Evolutionary conservation across 345 rosid genomes (phyloP).

Genomic region (Jatropha curcas): DNA sequence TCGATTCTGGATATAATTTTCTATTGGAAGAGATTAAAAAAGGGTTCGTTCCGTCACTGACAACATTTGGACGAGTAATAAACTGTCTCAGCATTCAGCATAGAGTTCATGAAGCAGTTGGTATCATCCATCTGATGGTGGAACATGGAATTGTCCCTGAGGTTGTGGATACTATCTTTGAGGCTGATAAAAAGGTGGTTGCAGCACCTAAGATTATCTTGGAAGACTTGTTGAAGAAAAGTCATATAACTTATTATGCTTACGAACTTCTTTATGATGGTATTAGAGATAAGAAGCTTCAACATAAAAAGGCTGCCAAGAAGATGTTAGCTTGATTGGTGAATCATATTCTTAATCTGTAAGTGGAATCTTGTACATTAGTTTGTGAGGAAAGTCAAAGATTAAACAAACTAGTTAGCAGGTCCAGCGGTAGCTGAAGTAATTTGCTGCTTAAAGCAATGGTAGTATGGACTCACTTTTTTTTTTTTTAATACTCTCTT

Average conservation of each 20-base stretch:
- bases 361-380: not conserved
- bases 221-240: constrained; percentile 84
- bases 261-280: constrained; percentile 87
- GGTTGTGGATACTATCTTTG: constrained; percentile 67
- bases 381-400: not conserved
- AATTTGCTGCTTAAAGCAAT: not conserved
- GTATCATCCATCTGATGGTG: constrained; percentile 72
- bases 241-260: constrained; percentile 73
- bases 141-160: constrained; percentile 69
- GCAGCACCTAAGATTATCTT: constrained; percentile 91
- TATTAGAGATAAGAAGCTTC: constrained; percentile 68
- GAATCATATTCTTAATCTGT: constrained; percentile 8
- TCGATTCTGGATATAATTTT: constrained; percentile 53
- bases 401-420: not conserved
- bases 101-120: constrained; percentile 68
- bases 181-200: constrained; percentile 67
- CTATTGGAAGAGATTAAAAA: constrained; percentile 57
- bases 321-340: constrained; percentile 16
- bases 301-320: constrained; percentile 50
- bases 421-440: not conserved
- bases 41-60: constrained; percentile 67
- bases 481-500: not conserved
- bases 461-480: not conserved
- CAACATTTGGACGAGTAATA: constrained; percentile 74
- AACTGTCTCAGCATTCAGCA: constrained; percentile 77